A percentile compares a stretch with the other conserved stretches of the same genome.
These are phyloP conservation scores for Pyrenophora tritici-repentis DNA, from an alignment of 2,329 filamentous ascomycete species.

Conservation along the genomic window DNA sequence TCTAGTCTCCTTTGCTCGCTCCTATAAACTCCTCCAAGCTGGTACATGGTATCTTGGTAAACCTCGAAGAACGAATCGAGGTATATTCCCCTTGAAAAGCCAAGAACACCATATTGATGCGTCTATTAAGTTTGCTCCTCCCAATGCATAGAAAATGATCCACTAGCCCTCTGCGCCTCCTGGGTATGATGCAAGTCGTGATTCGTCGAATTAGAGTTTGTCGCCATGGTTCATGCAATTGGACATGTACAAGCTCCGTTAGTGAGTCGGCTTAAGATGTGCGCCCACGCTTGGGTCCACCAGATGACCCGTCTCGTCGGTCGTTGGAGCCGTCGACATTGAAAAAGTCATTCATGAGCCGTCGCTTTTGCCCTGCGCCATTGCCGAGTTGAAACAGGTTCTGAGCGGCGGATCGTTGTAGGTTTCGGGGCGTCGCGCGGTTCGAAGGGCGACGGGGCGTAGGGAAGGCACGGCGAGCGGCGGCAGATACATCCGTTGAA, in stretches of 20 bases:
- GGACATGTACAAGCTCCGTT: background rate
- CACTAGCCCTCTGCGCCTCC: conserved; percentile 25
- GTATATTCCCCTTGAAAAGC: conserved; percentile 19
- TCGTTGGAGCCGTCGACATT: conserved; percentile 67
- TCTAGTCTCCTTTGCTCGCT: background rate
- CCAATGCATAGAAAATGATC: conserved; percentile 26
- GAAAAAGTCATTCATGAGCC: conserved; percentile 75
- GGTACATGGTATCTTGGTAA: conserved; percentile 21
- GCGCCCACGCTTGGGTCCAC: conserved; percentile 48
- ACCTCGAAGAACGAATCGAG: conserved; percentile 11
- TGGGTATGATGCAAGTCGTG: conserved; percentile 25
- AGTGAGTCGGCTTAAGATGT: conserved; percentile 25
- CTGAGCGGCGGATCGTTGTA: conserved; percentile 40
- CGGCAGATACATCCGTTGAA: conserved; percentile 32
- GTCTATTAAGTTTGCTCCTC: conserved; percentile 29
- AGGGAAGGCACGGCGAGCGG: conserved; percentile 40
- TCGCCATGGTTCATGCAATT: too few species aligned
- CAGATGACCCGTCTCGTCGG: conserved; percentile 59
- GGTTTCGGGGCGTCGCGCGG: conserved; percentile 43
- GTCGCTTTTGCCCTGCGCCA: conserved; percentile 72
- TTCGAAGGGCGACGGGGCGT: conserved; percentile 40
- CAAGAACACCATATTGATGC: conserved; percentile 33
- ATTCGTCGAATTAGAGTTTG: conserved; percentile 11
- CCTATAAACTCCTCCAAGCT: conserved; percentile 5
- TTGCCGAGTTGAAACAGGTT: conserved; percentile 59